A percentile compares a stretch with the other conserved stretches of the same genome.
phyloP scores from a whole-genome alignment of 2,329 filamentous ascomycete species.

The Ilyonectria destructans region DNA sequence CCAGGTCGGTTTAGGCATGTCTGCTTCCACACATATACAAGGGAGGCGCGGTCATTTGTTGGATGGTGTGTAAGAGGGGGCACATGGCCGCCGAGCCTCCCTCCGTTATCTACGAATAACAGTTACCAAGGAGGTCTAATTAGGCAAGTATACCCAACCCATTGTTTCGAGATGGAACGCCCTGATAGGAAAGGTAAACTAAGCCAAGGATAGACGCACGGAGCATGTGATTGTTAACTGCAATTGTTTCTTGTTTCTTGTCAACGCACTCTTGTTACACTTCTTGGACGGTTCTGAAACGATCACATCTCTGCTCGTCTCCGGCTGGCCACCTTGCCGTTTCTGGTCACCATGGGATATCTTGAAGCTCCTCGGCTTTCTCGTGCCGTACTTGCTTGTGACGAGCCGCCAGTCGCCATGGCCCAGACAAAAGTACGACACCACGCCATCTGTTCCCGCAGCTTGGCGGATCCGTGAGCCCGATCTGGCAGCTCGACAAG shows the following conservation, averaged over 20 bases:
- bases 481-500: conserved; percentile 16
- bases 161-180: not conserved
- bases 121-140: conserved; percentile 5
- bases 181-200: not conserved
- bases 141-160: conserved; percentile 19
- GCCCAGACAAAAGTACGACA: conserved; percentile 1
- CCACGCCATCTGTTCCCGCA: conserved; percentile 16
- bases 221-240: not conserved
- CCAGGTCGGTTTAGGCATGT: not conserved
- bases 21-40: not conserved
- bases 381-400: not conserved
- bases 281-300: too few species aligned
- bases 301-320: too few species aligned
- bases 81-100: not conserved
- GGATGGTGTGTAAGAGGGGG: not conserved
- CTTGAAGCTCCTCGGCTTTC: not conserved
- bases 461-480: not conserved
- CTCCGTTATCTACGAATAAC: conserved; percentile 7
- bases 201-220: not conserved
- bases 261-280: too few species aligned
- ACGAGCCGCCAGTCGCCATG: not conserved
- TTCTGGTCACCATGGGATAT: not conserved
- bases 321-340: too few species aligned
- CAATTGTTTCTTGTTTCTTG: too few species aligned
- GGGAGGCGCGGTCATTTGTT: not conserved